A percentile compares a stretch with the other conserved stretches of the same genome.
Evolutionary conservation across 1,139 yeast genomes (phyloP).

Genomic region (Pneumocystis carinii): DNA sequence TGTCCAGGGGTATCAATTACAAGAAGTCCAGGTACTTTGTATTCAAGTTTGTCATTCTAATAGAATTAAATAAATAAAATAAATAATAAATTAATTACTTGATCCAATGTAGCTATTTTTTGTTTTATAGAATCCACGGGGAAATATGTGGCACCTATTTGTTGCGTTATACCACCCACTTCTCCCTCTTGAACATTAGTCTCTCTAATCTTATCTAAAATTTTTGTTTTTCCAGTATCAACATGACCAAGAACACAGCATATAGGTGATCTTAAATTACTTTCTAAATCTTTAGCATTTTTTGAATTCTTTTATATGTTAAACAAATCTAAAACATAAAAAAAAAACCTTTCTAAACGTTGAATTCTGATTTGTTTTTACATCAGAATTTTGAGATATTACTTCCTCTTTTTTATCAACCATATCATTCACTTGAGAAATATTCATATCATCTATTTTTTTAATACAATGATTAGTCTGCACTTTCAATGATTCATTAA

Average conservation of each 20-base stretch:
- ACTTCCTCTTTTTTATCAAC: not conserved
- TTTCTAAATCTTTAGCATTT: slow-evolving; percentile 6
- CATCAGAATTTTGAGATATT: not conserved
- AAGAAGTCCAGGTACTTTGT: slow-evolving; percentile 92
- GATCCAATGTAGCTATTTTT: slow-evolving; percentile 83
- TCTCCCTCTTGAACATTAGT: slow-evolving; percentile 99
- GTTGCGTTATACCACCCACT: slow-evolving; percentile 99
- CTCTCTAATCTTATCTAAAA: slow-evolving; percentile 91
- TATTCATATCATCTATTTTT: not conserved
- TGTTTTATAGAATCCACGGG: slow-evolving; percentile 86
- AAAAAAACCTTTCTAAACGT: not conserved
- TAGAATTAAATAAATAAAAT: not conserved
- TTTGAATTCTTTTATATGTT: not conserved
- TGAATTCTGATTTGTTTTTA: not conserved
- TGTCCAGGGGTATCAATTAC: slow-evolving; percentile 98
- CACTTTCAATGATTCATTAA: not conserved
- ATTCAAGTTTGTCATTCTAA: slow-evolving; percentile 53
- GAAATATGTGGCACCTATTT: slow-evolving; percentile 98
- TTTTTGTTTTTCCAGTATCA: slow-evolving; percentile 97
- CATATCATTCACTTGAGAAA: not conserved
- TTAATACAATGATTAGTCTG: not conserved
- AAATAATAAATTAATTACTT: slow-evolving; percentile 25
- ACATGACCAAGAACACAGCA: slow-evolving; percentile 99
- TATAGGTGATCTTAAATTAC: slow-evolving; percentile 84
- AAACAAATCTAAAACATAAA: not conserved